Percentiles rank a stretch among this genome's conserved stretches.
These are phyloP conservation scores for Immersiella caudata DNA, from an alignment of 495 filamentous ascomycete species.

Conservation along the genomic window DNA sequence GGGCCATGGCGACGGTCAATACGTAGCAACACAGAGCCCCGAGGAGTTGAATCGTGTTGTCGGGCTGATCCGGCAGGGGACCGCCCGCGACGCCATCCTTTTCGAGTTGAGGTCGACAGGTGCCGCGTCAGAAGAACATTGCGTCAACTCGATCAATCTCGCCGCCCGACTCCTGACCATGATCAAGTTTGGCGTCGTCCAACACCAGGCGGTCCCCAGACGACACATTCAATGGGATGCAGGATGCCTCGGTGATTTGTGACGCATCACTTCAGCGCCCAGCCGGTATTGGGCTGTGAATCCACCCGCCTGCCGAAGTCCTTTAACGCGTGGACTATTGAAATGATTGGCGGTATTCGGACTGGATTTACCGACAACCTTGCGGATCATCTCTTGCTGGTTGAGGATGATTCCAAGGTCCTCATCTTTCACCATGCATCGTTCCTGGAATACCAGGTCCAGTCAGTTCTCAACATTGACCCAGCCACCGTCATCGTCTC, in stretches of 20 bases:
- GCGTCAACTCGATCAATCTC: constrained; percentile 25
- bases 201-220: constrained; percentile 18
- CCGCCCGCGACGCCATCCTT: constrained; percentile 2
- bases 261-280: constrained; percentile 9
- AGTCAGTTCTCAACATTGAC: neutral
- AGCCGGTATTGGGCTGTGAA: constrained; percentile 22
- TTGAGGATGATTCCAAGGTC: constrained; percentile 45
- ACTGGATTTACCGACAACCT: constrained; percentile 51
- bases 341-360: constrained; percentile 42
- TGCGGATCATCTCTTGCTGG: constrained; percentile 48
- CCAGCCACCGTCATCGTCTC: neutral
- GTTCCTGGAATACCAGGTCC: constrained; percentile 38
- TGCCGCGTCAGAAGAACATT: constrained; percentile 18
- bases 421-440: constrained; percentile 51
- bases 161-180: constrained; percentile 25
- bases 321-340: constrained; percentile 33
- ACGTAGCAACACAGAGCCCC: constrained; percentile 15
- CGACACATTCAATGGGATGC: constrained; percentile 11
- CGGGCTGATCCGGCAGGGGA: neutral
- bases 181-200: constrained; percentile 28
- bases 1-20: constrained; percentile 18
- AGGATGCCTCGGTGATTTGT: constrained; percentile 16
- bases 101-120: constrained; percentile 9
- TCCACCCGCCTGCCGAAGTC: constrained; percentile 29
- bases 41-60: constrained; percentile 15